Base-by-base conservation (phyloP, 345 rosid species). In the Brassica rapa region DNA sequence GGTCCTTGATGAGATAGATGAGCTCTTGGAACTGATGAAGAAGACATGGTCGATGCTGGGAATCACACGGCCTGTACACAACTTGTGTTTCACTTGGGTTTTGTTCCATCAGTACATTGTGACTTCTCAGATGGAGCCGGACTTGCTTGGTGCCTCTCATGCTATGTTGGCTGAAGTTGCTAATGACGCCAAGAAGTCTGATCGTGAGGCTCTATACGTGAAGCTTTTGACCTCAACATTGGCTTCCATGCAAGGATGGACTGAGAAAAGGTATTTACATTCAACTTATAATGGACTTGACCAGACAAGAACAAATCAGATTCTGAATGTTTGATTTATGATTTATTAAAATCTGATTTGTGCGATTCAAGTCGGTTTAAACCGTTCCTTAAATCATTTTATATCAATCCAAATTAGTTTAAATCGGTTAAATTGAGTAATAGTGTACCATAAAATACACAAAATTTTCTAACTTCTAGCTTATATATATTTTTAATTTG, bases 1-100 rank as follows among this genome's bases (percentile, higher is more conserved):
- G 16, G 96, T 94, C 43, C 89, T 92, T 23, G 97, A 94, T 23
- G 98, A 92, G 85, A 90, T 94, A 0, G 98, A 94, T 33, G 97
- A 92, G 83, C 91, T 94, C 32, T 70, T 91, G 6, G 98, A 94
- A 69, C 82, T 94, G 11, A 90, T 94, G 84, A 94, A 89, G 79
- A 94, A 92, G 84, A 92, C 98, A 11, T 94, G 98, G 98, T 57
- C 88, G 9, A 89, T 89, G 53, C 70, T 92, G 27, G 98, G 95
- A 37, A 91, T 94, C 72, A 88, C 81, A 11, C 56, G 87, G 66
- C 72, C 87, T 0, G 68, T 91, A 2, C 98, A 94, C 75, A 88
- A 89, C 72, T 33, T 88, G 19, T 91, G 93, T 84, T 88, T 92
- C 74, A 84, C 95, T 2, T 94, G 98, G 98, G 91, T 92, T 67